Evolutionary conservation across 2,329 filamentous ascomycete genomes (phyloP), one percentile per base, ranked within the genome.

Genomic region (Xylariaceae sp.): DNA sequence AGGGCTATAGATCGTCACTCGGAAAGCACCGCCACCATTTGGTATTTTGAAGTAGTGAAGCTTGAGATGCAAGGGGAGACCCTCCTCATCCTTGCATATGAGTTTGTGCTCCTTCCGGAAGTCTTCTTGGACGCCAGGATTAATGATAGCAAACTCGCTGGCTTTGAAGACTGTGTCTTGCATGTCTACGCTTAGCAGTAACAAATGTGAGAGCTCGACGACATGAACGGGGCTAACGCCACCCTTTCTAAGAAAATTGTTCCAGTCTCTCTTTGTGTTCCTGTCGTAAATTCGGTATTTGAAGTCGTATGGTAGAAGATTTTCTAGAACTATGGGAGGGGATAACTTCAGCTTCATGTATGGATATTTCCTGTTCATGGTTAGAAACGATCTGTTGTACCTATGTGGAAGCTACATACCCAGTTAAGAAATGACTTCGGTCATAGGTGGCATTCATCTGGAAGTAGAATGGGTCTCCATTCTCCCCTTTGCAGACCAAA

Each of bases 271-370:
- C 78, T 93, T 95, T 0, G 92, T 97, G 71, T 96, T 95, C 76
- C 95, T 97, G 77, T 99, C 94, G 68, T 97, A 99, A 50, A 99
- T 97, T 50, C 93, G 86, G 72, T 99, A 99, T 73, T 99, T 97
- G 84, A 99, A 99, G 73, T 99, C 94, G 68, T 94, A 97, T 0
- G 94, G 94, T 30, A 99, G 76, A 36, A 99, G 77, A 62, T 99
- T 99, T 71, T 99, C 93, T 4, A 99, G 81, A 43, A 96, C 93
- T 11, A 99, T 85, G 0, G 95, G 94, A 0, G 94, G 93, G 20
- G 91, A 96, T 2, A 99, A 82, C 62, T 92, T 90, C 60, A 99
- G 81, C 54, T 86, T 87, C 94, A 99, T 97, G 71, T 94, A 94
- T 0, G 94, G 94, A 68, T 99, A 99, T 57, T 87, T 83, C 52